Evolutionary conservation across 1,139 yeast genomes (phyloP).

Genomic region (Wickerhamomyces sp.): DNA sequence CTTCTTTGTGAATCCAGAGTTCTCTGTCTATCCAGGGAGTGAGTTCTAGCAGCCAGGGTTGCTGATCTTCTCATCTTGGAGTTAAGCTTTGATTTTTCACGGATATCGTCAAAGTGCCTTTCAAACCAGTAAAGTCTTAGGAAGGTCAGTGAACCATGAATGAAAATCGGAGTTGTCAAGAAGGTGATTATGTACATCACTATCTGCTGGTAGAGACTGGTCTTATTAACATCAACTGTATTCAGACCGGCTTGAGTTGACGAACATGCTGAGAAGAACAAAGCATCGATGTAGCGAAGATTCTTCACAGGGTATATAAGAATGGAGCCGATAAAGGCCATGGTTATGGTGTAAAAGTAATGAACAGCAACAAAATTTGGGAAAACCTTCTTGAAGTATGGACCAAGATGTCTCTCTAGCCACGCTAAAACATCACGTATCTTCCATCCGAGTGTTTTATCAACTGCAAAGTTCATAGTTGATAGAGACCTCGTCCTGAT

Average conservation of each 20-base stretch:
- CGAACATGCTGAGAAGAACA: conserved; percentile 72
- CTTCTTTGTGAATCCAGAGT: conserved; percentile 11
- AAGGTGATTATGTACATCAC: conserved; percentile 53
- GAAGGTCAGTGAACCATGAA: conserved; percentile 74
- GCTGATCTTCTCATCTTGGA: conserved; percentile 77
- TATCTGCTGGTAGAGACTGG: conserved; percentile 75
- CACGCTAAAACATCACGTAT: conserved; percentile 31
- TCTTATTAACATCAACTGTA: conserved; percentile 59
- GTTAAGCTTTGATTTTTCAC: conserved; percentile 65
- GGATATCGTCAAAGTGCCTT: conserved; percentile 78
- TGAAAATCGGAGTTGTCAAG: conserved; percentile 82
- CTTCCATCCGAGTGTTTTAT: conserved; percentile 32
- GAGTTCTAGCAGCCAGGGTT: conserved; percentile 56
- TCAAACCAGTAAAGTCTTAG: conserved; percentile 90
- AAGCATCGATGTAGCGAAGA: conserved; percentile 66
- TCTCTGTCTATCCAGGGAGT: conserved; percentile 18
- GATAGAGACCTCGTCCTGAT: conserved; percentile 4
- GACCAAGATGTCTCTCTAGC: conserved; percentile 32
- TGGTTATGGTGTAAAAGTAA: conserved; percentile 53
- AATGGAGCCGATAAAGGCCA: conserved; percentile 62
- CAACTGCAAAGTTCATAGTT: conserved; percentile 18
- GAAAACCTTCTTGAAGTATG: conserved; percentile 45
- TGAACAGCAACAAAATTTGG: conserved; percentile 81
- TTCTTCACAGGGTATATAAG: conserved; percentile 70
- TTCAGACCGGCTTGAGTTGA: conserved; percentile 91